A percentile compares a stretch with the other conserved stretches of the same genome.
phyloP scores from a whole-genome alignment of 1,139 yeast species.

The Taphrina betulina region DNA sequence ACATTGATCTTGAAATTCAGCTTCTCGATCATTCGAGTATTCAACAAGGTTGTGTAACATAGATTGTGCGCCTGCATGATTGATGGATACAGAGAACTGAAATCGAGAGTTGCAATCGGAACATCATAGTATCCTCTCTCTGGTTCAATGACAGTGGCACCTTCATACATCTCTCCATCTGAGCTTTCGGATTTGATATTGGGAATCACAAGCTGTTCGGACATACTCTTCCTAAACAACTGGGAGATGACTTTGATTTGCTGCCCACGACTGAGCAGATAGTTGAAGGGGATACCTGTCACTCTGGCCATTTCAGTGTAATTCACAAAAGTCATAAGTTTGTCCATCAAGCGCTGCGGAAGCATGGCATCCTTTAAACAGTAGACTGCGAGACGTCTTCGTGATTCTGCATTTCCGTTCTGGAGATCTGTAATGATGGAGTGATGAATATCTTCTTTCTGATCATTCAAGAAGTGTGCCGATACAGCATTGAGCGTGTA shows the following conservation, averaged over 20 bases:
- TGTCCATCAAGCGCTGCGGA: slow-evolving; percentile 82
- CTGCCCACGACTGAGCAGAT: slow-evolving; percentile 85
- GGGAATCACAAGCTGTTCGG: slow-evolving; percentile 84
- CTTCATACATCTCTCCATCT: slow-evolving; percentile 87
- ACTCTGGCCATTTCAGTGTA: slow-evolving; percentile 99
- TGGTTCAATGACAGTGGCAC: slow-evolving; percentile 99
- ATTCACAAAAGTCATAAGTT: slow-evolving; percentile 92
- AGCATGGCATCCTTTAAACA: slow-evolving; percentile 95
- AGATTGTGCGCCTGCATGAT: slow-evolving; percentile 99
- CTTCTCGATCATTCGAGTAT: slow-evolving; percentile 65
- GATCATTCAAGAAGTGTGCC: slow-evolving; percentile 90
- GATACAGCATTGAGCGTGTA: slow-evolving; percentile 94
- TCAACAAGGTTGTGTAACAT: slow-evolving; percentile 87
- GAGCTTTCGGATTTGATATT: slow-evolving; percentile 79
- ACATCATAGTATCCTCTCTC: slow-evolving; percentile 91
- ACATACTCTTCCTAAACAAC: slow-evolving; percentile 83
- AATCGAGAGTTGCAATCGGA: slow-evolving; percentile 96
- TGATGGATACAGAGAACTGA: slow-evolving; percentile 95
- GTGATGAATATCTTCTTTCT: slow-evolving; percentile 97
- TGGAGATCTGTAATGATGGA: slow-evolving; percentile 93
- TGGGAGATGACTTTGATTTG: slow-evolving; percentile 97
- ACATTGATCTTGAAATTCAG: slow-evolving; percentile 62
- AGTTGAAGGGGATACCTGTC: slow-evolving; percentile 96
- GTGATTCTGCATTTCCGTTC: slow-evolving; percentile 85
- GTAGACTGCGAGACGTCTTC: slow-evolving; percentile 93